Evolutionary conservation across 805 yeast genomes (phyloP), one percentile per base, ranked within the genome.

Genomic region (Hanseniaspora valbyensis): DNA sequence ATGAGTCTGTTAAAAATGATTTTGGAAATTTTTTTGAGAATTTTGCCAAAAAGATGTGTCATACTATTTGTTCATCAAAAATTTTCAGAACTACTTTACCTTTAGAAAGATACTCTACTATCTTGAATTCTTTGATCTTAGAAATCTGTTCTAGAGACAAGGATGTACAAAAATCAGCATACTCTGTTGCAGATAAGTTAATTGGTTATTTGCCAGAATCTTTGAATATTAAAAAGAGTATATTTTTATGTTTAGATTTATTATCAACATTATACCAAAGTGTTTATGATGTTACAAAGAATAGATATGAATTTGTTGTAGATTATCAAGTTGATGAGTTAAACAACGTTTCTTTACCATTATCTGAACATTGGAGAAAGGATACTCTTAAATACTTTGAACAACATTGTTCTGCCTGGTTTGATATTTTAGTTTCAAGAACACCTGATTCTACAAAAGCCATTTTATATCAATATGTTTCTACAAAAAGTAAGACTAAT

Each of bases 231-330:
- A 40, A 40, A 26, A 16, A 40, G 3, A 48, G 51, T 37, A 19
- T 48, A 1, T 92, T 77, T 63, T 76, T 95, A 0, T 66, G 90
- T 53, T 71, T 92, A 54, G 98, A 94, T 62, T 71, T 90, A 52
- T 69, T 94, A 59, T 77, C 84, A 1, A 68, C 87, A 38, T 66
- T 90, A 44, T 86, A 84, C 65, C 81, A 83, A 54, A 81, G 95
- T 67, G 76, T 86, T 37, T 69, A 81, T 37, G 96, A 89, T 63
- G 87, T 89, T 6, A 94, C 84, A 55, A 75, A 80, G 18, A 83
- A 83, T 61, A 86, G 78, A 63, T 90, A 86, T 62, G 86, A 83
- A 53, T 97, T 97, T 3, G 75, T 79, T n/a, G 78, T 82, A 32
- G 74, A 73, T 33, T 89, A 82, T 59, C 57, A 56, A 19, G 67